These are phyloP conservation scores for Bipolaris victoriae DNA, from an alignment of 2,329 filamentous ascomycete genomes.

Conservation along the genomic window DNA sequence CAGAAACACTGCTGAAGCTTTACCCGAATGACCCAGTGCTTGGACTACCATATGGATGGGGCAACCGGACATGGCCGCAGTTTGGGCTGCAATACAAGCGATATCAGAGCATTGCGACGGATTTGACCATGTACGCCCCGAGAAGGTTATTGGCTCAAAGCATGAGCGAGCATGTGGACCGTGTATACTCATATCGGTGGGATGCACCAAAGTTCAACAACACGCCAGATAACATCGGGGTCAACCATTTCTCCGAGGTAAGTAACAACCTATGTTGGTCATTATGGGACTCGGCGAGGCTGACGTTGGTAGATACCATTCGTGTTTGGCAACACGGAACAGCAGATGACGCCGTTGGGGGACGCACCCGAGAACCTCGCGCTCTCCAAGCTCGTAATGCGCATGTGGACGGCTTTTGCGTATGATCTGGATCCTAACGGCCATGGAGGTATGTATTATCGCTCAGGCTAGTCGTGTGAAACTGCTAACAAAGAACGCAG, in stretches of 20 bases:
- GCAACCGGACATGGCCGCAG: constrained; percentile 39
- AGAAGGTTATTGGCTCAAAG: constrained; percentile 29
- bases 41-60: constrained; percentile 52
- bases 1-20: constrained; percentile 28
- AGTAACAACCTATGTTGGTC: not conserved
- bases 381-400: constrained; percentile 33
- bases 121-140: constrained; percentile 40
- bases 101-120: constrained; percentile 38
- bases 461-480: not conserved
- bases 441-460: constrained; percentile 26
- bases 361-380: constrained; percentile 29
- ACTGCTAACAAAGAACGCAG: constrained; percentile 12
- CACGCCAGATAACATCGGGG: constrained; percentile 32
- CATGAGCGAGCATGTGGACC: constrained; percentile 29
- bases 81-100: constrained; percentile 37
- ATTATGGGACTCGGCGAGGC: not conserved
- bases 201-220: constrained; percentile 42
- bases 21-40: constrained; percentile 51
- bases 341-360: constrained; percentile 35
- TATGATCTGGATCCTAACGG: constrained; percentile 40
- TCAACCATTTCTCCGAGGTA: constrained; percentile 42
- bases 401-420: constrained; percentile 42
- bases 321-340: constrained; percentile 38
- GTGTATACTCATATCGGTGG: constrained; percentile 41
- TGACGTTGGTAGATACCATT: constrained; percentile 32